Base-by-base conservation (phyloP, 2,329 filamentous ascomycete species). In the Lomentospora prolificans region DNA sequence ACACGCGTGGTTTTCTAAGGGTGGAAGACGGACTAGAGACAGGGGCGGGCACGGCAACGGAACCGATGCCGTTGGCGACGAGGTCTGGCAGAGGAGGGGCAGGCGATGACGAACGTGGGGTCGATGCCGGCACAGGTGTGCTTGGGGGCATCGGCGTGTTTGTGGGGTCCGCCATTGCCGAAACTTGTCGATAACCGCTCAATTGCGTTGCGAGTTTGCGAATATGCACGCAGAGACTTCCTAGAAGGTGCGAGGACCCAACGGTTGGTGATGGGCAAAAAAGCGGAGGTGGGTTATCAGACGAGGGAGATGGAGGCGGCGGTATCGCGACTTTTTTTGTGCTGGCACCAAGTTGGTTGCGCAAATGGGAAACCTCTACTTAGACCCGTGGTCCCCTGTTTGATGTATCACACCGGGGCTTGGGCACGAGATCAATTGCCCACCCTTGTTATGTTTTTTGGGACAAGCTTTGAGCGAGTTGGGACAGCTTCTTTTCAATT, bases 1-100 rank as follows among this genome's bases (percentile, higher is more conserved):
- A 79, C 58, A 94, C 84, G 60, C 84, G 79, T 48, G 69, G 74
- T 58, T 68, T 75, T 57, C 14, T 14, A 48, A 3, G 4, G 61
- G 60, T 3, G 61, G 44, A 0, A 64, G 52, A 2, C 48, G 50
- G 17, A 58, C 56, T 51, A 63, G 58, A 39, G 64, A 55, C 50
- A 65, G 51, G 50, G 59, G 46, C 51, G 57, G 27, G 56, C 6
- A 25, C 48, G 48, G 62, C 36, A 58, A 61, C 28, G 53, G 58
- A 30, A 53, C 55, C 50, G 58, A 59, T 50, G 55, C 62, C 59
- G 57, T 60, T 55, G 53, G 64, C 58, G 19, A 22, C 2, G 41
- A 46, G n/a, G 41, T 46, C 41, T 9, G 41, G 41, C 4, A 46
- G 41, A 9, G 41, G 41, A 55, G 14, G 60, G 62, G 46, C 69